These are phyloP conservation scores for Ogataea thermomethanolica DNA, from an alignment of 805 yeast species.

Conservation along the genomic window DNA sequence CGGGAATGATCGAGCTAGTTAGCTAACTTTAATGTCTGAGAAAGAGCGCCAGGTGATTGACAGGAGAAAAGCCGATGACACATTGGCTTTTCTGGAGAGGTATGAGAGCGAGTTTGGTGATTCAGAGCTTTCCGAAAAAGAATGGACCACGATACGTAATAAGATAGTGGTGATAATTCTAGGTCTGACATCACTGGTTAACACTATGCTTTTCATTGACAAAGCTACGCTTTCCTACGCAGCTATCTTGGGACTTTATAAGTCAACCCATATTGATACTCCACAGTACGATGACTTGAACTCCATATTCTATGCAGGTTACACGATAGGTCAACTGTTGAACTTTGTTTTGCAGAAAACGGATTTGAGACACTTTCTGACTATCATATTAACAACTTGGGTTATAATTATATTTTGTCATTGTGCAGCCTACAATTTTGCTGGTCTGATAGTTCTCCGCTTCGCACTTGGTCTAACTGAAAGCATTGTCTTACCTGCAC, in stretches of 20 bases:
- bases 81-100: slow-evolving; percentile 22
- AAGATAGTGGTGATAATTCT: slow-evolving; percentile 22
- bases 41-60: slow-evolving; percentile 1
- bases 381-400: slow-evolving; percentile 41
- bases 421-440: slow-evolving; percentile 42
- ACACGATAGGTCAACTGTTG: slow-evolving; percentile 43
- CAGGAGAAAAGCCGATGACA: slow-evolving; percentile 25
- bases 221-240: slow-evolving; percentile 42
- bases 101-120: slow-evolving; percentile 10
- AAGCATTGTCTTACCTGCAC: slow-evolving; percentile 40
- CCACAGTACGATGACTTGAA: slow-evolving; percentile 45
- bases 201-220: slow-evolving; percentile 36
- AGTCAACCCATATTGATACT: slow-evolving; percentile 43
- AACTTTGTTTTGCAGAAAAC: slow-evolving; percentile 42
- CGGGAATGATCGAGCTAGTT: background rate
- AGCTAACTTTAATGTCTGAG: background rate
- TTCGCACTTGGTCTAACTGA: slow-evolving; percentile 52
- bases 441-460: slow-evolving; percentile 45
- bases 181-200: slow-evolving; percentile 22
- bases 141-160: slow-evolving; percentile 7
- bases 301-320: slow-evolving; percentile 53
- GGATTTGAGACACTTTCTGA: slow-evolving; percentile 39
- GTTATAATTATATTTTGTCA: slow-evolving; percentile 43
- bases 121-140: slow-evolving; percentile 10
- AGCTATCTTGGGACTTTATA: slow-evolving; percentile 42